These are phyloP conservation scores for Penicillium sp. DNA, from an alignment of 2,329 filamentous ascomycete genomes.

Conservation along the genomic window DNA sequence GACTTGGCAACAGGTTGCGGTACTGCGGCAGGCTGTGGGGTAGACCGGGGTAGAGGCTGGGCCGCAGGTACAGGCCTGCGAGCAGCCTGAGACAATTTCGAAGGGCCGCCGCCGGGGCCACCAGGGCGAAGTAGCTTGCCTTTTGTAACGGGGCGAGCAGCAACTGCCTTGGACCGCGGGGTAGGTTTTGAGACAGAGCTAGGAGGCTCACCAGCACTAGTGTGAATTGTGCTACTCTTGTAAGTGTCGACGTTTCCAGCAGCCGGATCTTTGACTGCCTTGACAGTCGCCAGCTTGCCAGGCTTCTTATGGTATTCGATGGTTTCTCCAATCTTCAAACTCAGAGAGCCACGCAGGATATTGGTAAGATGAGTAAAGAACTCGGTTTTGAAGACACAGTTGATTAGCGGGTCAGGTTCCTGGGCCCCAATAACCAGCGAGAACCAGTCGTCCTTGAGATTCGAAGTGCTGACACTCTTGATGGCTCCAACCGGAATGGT, in stretches of 20 bases:
- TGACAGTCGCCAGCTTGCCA: constrained; percentile 82
- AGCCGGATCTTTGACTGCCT: constrained; percentile 82
- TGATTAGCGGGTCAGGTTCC: constrained; percentile 89
- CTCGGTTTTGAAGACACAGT: constrained; percentile 93
- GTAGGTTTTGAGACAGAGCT: constrained; percentile 80
- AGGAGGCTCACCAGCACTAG: constrained; percentile 75
- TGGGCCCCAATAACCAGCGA: constrained; percentile 82
- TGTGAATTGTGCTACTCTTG: constrained; percentile 91
- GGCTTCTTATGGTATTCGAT: constrained; percentile 99
- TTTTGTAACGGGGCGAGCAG: constrained; percentile 84
- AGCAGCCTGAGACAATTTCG: constrained; percentile 57
- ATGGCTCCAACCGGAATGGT: constrained; percentile 81
- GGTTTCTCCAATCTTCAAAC: constrained; percentile 75
- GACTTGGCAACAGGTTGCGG: constrained; percentile 38
- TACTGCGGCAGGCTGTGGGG: constrained; percentile 31
- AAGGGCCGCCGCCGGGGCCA: constrained; percentile 76
- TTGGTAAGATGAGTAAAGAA: constrained; percentile 89
- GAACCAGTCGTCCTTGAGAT: constrained; percentile 92
- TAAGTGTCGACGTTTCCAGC: constrained; percentile 73
- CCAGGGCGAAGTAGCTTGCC: constrained; percentile 90
- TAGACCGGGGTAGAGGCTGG: constrained; percentile 36
- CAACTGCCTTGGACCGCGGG: constrained; percentile 80
- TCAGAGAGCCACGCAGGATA: constrained; percentile 74
- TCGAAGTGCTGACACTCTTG: constrained; percentile 80
- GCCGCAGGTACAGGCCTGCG: constrained; percentile 35